Evolutionary conservation across 1,139 yeast genomes (phyloP), one percentile per base, ranked within the genome.

Genomic region (Candida sp.): DNA sequence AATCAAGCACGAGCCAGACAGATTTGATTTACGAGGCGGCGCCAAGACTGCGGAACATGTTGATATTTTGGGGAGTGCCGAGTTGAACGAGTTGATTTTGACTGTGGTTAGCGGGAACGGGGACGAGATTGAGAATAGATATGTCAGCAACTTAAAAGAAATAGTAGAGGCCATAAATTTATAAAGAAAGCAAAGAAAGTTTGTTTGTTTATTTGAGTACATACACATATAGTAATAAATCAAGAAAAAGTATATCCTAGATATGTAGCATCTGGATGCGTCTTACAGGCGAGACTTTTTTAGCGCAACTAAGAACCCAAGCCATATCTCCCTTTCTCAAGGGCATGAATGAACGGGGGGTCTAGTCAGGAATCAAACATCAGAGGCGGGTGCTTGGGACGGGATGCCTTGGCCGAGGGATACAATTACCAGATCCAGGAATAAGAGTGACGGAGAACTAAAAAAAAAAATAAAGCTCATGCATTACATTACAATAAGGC

Each of bases 31-130:
- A 47, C 81, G 99, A 58, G 99, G 99, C 23, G 99, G 99, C 4
- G 96, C 98, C 25, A 90, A 90, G 65, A 94, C 98, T 1, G 98
- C 99, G 0, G 99, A 94, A 62, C 99, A 94, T 68, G 99, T 94
- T 26, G 99, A 96, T 67, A 92, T 94, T 51, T 76, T 94, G 46
- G 99, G 99, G 1, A 86, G 97, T 53, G 92, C 98, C 0, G 97
- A 88, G 65, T 75, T 94, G 65, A 94, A 94, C 66, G 98, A 94
- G 63, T 73, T 93, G 62, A 77, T 94, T 5, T 75, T 94, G 52
- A 81, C 83, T 55, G 93, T 94, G 25, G 98, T 93, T 3, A 79
- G 91, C 44, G 99, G 98, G 0, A 67, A 77, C 46, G 96, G 96
- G 4, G 83, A 83, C 45, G 67, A 73, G 23, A 89, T 94, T 51